Percentiles rank a stretch among this genome's conserved stretches.
phyloP scores from a whole-genome alignment of 257 asterid species.

The Ligustrum vulgare region DNA sequence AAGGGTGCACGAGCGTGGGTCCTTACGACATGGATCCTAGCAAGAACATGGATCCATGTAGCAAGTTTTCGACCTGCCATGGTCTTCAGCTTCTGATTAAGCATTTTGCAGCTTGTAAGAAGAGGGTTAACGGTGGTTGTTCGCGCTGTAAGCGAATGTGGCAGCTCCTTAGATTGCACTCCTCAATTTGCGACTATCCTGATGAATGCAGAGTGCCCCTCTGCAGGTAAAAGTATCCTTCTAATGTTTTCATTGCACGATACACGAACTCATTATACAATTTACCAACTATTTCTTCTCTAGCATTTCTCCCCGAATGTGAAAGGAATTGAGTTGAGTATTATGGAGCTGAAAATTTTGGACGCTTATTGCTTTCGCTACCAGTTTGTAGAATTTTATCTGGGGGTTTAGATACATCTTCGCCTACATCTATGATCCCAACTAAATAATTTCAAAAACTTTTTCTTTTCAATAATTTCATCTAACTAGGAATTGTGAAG shows the following conservation, averaged over 20 bases:
- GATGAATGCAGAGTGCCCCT: slow-evolving; percentile 87
- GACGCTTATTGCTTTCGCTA: neutral
- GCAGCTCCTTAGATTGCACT: slow-evolving; percentile 81
- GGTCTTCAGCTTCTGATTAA: slow-evolving; percentile 77
- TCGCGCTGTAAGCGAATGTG: slow-evolving; percentile 78
- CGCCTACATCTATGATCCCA: no score
- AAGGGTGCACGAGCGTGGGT: slow-evolving; percentile 84
- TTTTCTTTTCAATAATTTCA: neutral
- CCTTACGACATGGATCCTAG: slow-evolving; percentile 62
- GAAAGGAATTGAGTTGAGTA: neutral
- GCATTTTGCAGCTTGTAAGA: slow-evolving; percentile 78
- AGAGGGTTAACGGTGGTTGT: slow-evolving; percentile 78
- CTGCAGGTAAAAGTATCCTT: slow-evolving; percentile 60
- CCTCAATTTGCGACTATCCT: slow-evolving; percentile 71
- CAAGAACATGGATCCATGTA: slow-evolving; percentile 51
- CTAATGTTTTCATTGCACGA: neutral
- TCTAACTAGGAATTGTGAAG: neutral
- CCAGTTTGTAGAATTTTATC: no score
- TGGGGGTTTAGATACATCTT: neutral
- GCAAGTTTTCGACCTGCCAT: slow-evolving; percentile 76
- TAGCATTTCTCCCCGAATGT: neutral
- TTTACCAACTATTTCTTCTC: no score
- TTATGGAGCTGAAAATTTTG: neutral
- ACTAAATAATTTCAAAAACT: no score
- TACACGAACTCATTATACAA: no score